These are phyloP conservation scores for Trichoderma polysporum DNA, from an alignment of 2,329 filamentous ascomycete species.

Conservation along the genomic window DNA sequence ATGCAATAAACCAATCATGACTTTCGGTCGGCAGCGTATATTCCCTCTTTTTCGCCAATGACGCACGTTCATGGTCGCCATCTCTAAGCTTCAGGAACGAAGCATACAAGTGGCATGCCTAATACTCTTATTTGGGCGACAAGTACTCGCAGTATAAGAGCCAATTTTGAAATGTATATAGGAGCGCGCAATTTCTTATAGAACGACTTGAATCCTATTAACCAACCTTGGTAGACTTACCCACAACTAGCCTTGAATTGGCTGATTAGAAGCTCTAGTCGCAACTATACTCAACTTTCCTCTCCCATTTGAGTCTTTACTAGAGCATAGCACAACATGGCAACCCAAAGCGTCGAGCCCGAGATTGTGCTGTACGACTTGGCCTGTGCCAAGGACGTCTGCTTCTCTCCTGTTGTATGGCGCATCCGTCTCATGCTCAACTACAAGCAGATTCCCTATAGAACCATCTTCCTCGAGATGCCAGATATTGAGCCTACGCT, in stretches of 20 bases:
- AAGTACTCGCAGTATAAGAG: not conserved
- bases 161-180: not conserved
- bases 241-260: no score
- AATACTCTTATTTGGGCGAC: not conserved
- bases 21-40: not conserved
- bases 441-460: conserved; percentile 1
- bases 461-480: conserved; percentile 9
- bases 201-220: not conserved
- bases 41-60: not conserved
- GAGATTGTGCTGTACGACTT: conserved; percentile 8
- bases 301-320: no score
- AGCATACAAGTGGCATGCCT: not conserved
- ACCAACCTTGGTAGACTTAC: not conserved
- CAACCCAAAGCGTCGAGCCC: not conserved
- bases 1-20: not conserved
- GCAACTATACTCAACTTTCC: not conserved
- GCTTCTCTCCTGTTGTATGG: conserved; percentile 10
- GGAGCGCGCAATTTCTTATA: not conserved
- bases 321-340: not conserved
- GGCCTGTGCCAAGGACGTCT: not conserved
- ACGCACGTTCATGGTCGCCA: not conserved
- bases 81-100: not conserved
- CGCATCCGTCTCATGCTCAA: conserved; percentile 11
- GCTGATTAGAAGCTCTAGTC: not conserved
- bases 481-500: conserved; percentile 13